Base-by-base conservation (phyloP, 1,284 basidiomycete genomes). In the Sphaerobolus stellatus region DNA sequence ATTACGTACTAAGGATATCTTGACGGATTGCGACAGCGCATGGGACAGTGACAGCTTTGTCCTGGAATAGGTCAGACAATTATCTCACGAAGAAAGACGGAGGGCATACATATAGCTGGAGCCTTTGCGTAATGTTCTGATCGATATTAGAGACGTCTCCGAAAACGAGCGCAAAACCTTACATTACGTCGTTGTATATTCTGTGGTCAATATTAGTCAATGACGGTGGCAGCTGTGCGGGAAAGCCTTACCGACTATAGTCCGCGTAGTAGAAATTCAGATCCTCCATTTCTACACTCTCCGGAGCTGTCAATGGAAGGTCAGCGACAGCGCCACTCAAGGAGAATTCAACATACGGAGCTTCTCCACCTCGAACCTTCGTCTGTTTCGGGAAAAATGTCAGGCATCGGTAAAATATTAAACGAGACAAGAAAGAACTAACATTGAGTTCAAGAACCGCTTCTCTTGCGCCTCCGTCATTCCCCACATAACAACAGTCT, bases 171-270 rank as follows among this genome's bases (percentile, higher is more conserved):
- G 14, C 38, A 36, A 25, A 18, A 22, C 13, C 41, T 43, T 24
- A 53, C 47, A 98, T 98, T 45, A 98, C 95, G 71, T 98, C 95
- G 76, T 98, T 98, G 73, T 96, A 98, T 68, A 98, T 98, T 62
- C 93, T 93, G 61, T 7, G 59, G 40, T 28, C 56, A 27, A 48
- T 25, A 54, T 30, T 49, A 33, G 33, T 31, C 48, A 24, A 57
- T 54, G 28, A 54, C 24, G 50, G 50, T 58, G 44, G 36, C 38
- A 30, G 20, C 56, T 48, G 59, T 57, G 56, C 46, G 25, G 57
- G n/a, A 18, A 51, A 63, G 20, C 14, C 81, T 59, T 68, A 90
- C 92, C 92, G 84, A 69, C 91, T 94, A 68, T 98, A 98, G 68
- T 96, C 94, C 16, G 94, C 94, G 64, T 96, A 94, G 66, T 98